A percentile compares a stretch with the other conserved stretches of the same genome.
phyloP scores from a whole-genome alignment of 2,329 filamentous ascomycete genomes.

The Neonectria hederae region DNA sequence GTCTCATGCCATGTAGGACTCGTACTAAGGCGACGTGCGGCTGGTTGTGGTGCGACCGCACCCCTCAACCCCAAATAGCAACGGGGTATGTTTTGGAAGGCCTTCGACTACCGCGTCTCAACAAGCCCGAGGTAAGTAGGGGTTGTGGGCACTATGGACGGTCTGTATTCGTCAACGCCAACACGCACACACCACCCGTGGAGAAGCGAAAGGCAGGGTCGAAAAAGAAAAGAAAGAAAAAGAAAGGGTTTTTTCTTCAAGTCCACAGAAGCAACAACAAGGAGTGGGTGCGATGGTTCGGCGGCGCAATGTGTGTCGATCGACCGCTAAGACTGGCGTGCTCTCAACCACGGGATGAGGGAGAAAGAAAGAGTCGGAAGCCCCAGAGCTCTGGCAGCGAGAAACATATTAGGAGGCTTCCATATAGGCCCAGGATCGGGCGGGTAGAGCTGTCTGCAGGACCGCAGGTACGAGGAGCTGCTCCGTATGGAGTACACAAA shows the following conservation, averaged over 20 bases:
- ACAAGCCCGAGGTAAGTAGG: constrained; percentile 6
- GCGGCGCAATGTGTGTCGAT: constrained; percentile 29
- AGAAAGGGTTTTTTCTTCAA: constrained; percentile 30
- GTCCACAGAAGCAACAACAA: constrained; percentile 37
- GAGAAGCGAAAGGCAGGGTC: constrained; percentile 11
- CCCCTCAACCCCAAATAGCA: constrained; percentile 28
- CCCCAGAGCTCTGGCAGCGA: constrained; percentile 1
- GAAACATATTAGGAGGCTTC: constrained; percentile 18
- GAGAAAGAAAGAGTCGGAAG: constrained; percentile 14
- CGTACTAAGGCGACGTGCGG: constrained; percentile 38
- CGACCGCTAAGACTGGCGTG: constrained; percentile 25
- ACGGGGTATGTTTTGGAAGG: constrained; percentile 24
- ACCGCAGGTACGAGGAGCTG: constrained; percentile 4
- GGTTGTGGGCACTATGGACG: constrained; percentile 17
- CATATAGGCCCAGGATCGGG: constrained; percentile 24
- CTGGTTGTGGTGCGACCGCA: constrained; percentile 38
- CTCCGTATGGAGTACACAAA: constrained; percentile 16
- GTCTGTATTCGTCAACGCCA: constrained; percentile 2
- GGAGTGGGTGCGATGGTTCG: constrained; percentile 32
- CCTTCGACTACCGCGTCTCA: constrained; percentile 20
- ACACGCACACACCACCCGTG: constrained; percentile 13
- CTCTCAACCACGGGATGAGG: constrained; percentile 24
- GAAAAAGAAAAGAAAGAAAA: constrained; percentile 21
- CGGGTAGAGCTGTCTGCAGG: constrained; percentile 10
- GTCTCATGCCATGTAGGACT: constrained; percentile 40